Conservation (phyloP, 1,284 basidiomycete species). For the Apiotrichum sp. region DNA sequence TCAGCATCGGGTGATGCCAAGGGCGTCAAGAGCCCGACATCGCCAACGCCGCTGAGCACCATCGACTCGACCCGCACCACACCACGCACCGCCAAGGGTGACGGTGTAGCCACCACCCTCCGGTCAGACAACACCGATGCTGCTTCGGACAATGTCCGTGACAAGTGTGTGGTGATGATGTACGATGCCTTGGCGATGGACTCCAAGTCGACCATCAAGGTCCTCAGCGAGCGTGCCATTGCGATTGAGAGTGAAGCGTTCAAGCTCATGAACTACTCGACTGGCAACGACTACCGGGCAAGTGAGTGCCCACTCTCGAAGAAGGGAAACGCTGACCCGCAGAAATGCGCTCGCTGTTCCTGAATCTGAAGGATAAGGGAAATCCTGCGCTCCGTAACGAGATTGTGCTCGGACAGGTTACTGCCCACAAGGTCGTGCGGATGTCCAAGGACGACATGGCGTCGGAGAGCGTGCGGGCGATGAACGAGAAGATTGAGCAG, state of each 20-base stretch:
- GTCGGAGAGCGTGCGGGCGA: conserved; percentile 78
- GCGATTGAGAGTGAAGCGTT: conserved; percentile 48
- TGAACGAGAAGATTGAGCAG: conserved; percentile 73
- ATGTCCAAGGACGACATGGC: conserved; percentile 96
- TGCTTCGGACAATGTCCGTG: conserved; percentile 56
- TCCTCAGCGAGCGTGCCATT: conserved; percentile 47
- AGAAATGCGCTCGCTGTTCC: conserved; percentile 84
- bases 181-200: conserved; percentile 85
- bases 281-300: conserved; percentile 45
- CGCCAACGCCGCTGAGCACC: conserved; percentile 39
- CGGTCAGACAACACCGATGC: conserved; percentile 48
- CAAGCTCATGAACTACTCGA: conserved; percentile 34
- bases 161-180: conserved; percentile 82
- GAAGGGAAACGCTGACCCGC: conserved; percentile 40
- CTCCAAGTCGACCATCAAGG: conserved; percentile 56
- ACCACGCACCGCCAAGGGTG: conserved; percentile 60
- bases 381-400: conserved; percentile 81
- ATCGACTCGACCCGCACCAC: conserved; percentile 48
- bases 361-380: conserved; percentile 91
- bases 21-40: conserved; percentile 3
- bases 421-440: conserved; percentile 62
- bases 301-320: conserved; percentile 30
- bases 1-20: conserved; percentile 2
- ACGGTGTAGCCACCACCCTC: conserved; percentile 54
- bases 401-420: conserved; percentile 73